Percentiles rank a stretch among this genome's conserved stretches.
These are phyloP conservation scores for Cercophora samala DNA, from an alignment of 495 filamentous ascomycete species.

Conservation along the genomic window DNA sequence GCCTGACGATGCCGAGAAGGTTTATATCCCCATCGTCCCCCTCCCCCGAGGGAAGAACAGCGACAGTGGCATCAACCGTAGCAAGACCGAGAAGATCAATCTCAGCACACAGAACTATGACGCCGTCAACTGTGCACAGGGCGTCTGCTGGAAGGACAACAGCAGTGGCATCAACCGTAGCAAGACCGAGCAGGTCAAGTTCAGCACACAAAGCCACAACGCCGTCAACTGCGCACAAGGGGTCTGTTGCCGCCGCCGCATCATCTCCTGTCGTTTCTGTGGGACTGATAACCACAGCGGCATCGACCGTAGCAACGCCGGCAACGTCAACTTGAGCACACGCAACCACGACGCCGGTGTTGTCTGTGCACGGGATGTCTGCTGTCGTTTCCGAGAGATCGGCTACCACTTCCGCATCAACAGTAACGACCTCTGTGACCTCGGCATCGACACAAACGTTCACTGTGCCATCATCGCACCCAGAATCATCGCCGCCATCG, in stretches of 20 bases:
- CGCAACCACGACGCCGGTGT: not conserved
- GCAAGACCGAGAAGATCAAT: no score
- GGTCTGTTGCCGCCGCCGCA: not conserved
- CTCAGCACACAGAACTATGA: no score
- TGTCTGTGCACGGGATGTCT: no score
- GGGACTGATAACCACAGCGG: not conserved
- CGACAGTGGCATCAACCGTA: no score
- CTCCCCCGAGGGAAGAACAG: no score
- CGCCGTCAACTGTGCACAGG: no score
- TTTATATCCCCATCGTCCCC: no score
- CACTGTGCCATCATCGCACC: not conserved
- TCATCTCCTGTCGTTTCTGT: not conserved
- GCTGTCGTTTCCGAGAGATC: not conserved
- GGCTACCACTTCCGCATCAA: not conserved
- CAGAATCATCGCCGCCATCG: not conserved
- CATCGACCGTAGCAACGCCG: not conserved
- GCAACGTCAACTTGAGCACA: not conserved
- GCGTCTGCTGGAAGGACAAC: no score
- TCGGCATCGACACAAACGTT: not conserved
- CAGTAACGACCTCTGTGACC: not conserved
- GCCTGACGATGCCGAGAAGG: no score
- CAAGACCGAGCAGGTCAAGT: not conserved
- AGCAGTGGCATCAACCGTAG: not conserved
- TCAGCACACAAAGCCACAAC: not conserved
- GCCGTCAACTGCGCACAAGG: not conserved